Base-by-base conservation (phyloP, 306 rosid species). In the Clitoria ternatea region DNA sequence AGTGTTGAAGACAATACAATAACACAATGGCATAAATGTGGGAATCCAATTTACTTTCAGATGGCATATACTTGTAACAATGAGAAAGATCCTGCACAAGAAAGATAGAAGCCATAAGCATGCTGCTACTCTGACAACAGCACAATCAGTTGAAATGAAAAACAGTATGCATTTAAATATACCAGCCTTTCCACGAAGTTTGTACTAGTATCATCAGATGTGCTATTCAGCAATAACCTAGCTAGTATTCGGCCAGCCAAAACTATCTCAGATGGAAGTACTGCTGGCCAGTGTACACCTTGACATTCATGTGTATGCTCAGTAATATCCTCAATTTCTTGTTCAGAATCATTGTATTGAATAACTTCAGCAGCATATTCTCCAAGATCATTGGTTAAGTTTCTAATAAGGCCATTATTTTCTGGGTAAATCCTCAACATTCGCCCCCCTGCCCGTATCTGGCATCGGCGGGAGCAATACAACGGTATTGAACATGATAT, bases 231-330 rank as follows among this genome's bases (percentile, higher is more conserved):
- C 23, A 73, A 54, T 70, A 77, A 83, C 66, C 82, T 86, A 0
- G 82, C 83, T 6, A 92, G 70, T 39, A 86, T 61, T 70, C 96
- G 87, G 55, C 98, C 96, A 66, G 92, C 92, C 84, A 92, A 90
- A 82, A 86, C 98, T 76, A 92, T 79, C 74, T 92, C 96, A 36
- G 96, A 66, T 6, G 98, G 96, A 45, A 92, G 72, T 49, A 89
- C 85, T 32, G 81, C 80, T 61, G 96, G 82, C 98, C 98, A 92
- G 61, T 86, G 69, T 67, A 77, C 92, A 64, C 96, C 96, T 49
- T 78, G 80, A 57, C 96, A 90, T 81, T 89, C 98, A 70, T 88
- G 96, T 61, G 77, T 77, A 70, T 92, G 98, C 77, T 90, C 98
- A 62, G 81, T 74, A 69, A 86, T 73, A 53, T 83, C 76, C 35